These are phyloP conservation scores for Obba rivulosa DNA, from an alignment of 768 basidiomycete species.

Conservation along the genomic window DNA sequence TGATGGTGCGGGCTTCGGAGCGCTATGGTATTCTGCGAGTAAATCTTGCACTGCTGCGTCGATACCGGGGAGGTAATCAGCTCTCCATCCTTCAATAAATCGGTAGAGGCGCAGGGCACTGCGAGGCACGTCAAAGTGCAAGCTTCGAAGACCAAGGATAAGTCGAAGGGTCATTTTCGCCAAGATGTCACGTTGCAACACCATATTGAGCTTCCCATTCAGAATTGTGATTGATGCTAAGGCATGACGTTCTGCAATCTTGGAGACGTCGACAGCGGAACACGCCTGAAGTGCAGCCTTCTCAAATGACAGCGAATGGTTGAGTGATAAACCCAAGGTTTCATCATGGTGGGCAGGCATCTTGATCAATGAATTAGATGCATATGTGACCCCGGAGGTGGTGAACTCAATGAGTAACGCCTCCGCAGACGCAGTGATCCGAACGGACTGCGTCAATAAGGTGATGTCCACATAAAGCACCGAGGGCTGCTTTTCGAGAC, in stretches of 20 bases:
- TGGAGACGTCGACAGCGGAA: constrained; percentile 37
- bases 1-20: constrained; percentile 30
- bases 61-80: constrained; percentile 71
- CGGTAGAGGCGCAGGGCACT: constrained; percentile 76
- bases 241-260: constrained; percentile 41
- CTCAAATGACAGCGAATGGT: constrained; percentile 43
- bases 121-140: constrained; percentile 64
- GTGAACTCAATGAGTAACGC: constrained; percentile 64
- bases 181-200: constrained; percentile 42
- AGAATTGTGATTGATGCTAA: constrained; percentile 55
- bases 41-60: constrained; percentile 62
- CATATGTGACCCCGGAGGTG: constrained; percentile 33
- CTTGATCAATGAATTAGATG: constrained; percentile 29
- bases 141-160: constrained; percentile 37
- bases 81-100: constrained; percentile 79
- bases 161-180: constrained; percentile 36
- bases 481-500: neutral
- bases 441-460: constrained; percentile 37
- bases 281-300: constrained; percentile 54
- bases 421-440: constrained; percentile 63
- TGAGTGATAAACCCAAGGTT: constrained; percentile 35
- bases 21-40: constrained; percentile 54
- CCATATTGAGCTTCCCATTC: constrained; percentile 39
- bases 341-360: constrained; percentile 12
- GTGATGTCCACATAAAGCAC: constrained; percentile 28